phyloP scores from a whole-genome alignment of 768 basidiomycete species.

The Suillus subaureus region DNA sequence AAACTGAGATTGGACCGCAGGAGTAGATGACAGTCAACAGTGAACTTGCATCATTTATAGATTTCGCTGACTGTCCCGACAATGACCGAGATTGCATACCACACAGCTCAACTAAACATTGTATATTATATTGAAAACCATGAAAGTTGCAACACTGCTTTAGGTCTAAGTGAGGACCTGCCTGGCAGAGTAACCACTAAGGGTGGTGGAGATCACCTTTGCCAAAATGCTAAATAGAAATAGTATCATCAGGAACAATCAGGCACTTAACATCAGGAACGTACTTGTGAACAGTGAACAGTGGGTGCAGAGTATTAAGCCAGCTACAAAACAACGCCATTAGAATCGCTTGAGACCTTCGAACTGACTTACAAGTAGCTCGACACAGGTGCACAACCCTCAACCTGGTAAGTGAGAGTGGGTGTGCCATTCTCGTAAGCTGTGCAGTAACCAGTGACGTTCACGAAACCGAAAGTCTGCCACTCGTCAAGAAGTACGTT shows the following conservation, averaged over 20 bases:
- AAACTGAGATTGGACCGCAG: too few relatives aligned
- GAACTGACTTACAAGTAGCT: constrained; percentile 58
- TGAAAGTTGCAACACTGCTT: too few relatives aligned
- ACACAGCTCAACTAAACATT: too few relatives aligned
- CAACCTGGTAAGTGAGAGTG: constrained; percentile 51
- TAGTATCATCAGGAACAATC: not conserved
- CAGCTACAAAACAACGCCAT: constrained; percentile 41
- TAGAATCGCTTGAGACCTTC: not conserved
- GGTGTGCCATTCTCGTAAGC: constrained; percentile 63
- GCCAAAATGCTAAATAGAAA: constrained; percentile 45
- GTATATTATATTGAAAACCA: too few relatives aligned
- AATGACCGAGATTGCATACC: too few relatives aligned
- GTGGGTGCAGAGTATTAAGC: constrained; percentile 61
- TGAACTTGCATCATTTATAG: not conserved
- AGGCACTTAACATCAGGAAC: constrained; percentile 18
- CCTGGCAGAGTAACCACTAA: constrained; percentile 35
- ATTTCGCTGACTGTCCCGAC: not conserved
- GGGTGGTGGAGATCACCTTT: constrained; percentile 49
- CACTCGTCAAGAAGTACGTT: constrained; percentile 58
- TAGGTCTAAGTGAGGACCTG: constrained; percentile 15
- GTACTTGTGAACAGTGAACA: constrained; percentile 66
- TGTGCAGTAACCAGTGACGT: constrained; percentile 58
- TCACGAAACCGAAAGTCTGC: constrained; percentile 55
- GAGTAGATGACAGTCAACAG: too few relatives aligned
- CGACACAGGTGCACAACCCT: constrained; percentile 62